Conservation (phyloP, 257 asterid species). For the Solanum ossicruentum region DNA sequence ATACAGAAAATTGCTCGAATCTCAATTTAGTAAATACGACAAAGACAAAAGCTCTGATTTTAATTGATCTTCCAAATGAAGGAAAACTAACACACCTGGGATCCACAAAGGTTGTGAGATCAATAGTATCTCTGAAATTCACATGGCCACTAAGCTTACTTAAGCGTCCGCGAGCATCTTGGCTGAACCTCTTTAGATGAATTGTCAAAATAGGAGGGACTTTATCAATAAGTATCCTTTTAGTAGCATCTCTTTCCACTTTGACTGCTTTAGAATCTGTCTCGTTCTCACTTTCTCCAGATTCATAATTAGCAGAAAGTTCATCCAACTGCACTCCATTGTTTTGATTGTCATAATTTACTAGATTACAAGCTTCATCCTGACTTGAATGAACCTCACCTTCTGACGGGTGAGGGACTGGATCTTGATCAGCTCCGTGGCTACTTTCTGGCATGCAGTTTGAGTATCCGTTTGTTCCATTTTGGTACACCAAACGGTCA, state of each 20-base stretch:
- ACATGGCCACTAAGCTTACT: conserved; percentile 86
- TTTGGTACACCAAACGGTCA: conserved; percentile 4
- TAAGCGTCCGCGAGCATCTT: conserved; percentile 75
- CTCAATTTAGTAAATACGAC: neutral
- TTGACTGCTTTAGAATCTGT: conserved; percentile 35
- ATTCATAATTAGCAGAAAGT: conserved; percentile 13
- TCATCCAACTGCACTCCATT: conserved; percentile 4
- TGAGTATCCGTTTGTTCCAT: conserved; percentile 12
- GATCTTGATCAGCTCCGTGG: conserved; percentile 15
- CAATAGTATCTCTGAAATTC: conserved; percentile 45
- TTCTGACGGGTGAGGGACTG: conserved; percentile 10
- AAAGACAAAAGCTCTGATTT: neutral
- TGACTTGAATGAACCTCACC: conserved; percentile 9
- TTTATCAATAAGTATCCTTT: conserved; percentile 51
- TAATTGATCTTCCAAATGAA: neutral
- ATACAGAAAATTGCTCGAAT: neutral
- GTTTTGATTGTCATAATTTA: conserved; percentile 8
- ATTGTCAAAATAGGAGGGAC: conserved; percentile 72
- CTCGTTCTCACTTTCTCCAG: conserved; percentile 29
- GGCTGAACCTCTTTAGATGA: conserved; percentile 84
- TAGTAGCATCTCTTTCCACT: conserved; percentile 85
- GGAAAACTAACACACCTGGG: conserved; percentile 41
- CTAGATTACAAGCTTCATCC: neutral
- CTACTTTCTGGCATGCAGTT: conserved; percentile 6
- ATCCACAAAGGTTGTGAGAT: conserved; percentile 62